Conservation (phyloP, 2,329 filamentous ascomycete species). For the Colletotrichum cereale region DNA sequence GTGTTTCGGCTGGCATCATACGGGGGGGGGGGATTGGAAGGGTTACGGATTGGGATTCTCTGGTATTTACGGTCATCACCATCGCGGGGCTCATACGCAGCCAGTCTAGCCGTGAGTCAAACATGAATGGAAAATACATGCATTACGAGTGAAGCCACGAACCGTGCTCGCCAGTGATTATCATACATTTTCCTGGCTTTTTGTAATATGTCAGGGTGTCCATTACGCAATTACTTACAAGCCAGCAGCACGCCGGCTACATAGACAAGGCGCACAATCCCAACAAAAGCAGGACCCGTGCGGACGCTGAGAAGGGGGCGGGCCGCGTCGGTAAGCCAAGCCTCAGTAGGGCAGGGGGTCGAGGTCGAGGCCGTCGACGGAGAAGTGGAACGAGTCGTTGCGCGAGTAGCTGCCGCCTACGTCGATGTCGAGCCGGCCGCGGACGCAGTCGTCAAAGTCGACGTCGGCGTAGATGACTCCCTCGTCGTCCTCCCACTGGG, state of each 20-base stretch:
- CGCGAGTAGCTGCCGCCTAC: conserved; percentile 86
- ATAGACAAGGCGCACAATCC: not conserved
- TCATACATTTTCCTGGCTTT: not conserved
- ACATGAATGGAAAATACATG: conserved; percentile 30
- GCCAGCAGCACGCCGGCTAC: not conserved
- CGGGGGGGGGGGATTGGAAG: conserved; percentile 1
- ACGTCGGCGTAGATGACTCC: conserved; percentile 78
- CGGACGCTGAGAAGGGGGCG: not conserved
- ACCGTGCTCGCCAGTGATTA: not conserved
- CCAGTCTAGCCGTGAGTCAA: conserved; percentile 6
- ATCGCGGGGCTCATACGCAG: conserved; percentile 18
- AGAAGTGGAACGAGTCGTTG: conserved; percentile 73
- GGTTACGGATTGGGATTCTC: conserved; percentile 7
- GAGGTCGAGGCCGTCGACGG: conserved; percentile 69
- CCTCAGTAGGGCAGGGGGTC: conserved; percentile 66
- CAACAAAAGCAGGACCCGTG: not conserved
- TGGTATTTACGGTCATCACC: conserved; percentile 30
- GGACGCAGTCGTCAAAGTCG: conserved; percentile 88
- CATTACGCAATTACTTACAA: not conserved
- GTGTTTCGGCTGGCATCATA: conserved; percentile 23
- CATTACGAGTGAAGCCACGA: conserved; percentile 26
- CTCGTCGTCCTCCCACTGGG: conserved; percentile 84
- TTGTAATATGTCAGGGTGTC: not conserved
- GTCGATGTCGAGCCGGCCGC: conserved; percentile 86
- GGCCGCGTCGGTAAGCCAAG: not conserved